Conservation (phyloP, 2,329 filamentous ascomycete species). For the Neonectria coccinea region DNA sequence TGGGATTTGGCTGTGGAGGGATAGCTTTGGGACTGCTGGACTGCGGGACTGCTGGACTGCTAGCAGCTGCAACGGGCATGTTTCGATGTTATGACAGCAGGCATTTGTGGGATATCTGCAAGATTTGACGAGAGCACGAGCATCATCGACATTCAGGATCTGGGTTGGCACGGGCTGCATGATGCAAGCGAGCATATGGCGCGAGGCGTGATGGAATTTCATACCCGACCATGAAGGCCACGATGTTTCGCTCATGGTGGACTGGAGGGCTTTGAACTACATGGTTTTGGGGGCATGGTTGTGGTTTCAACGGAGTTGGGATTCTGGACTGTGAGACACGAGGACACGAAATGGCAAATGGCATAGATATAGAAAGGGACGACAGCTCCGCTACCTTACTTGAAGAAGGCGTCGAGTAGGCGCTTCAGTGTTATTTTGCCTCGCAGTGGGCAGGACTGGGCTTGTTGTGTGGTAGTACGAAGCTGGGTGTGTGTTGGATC, state of each 20-base stretch:
- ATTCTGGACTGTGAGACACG: constrained; percentile 37
- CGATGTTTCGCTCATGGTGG: constrained; percentile 18
- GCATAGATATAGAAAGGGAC: constrained; percentile 43
- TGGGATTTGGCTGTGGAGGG: not conserved
- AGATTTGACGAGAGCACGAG: constrained; percentile 25
- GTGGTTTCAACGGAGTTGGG: constrained; percentile 31
- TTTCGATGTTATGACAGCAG: constrained; percentile 8
- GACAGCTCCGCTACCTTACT: constrained; percentile 7
- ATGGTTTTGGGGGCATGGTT: constrained; percentile 19
- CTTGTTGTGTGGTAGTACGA: not conserved
- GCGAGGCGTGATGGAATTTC: constrained; percentile 29
- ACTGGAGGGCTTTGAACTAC: constrained; percentile 13
- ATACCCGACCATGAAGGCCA: constrained; percentile 19
- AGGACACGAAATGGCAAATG: constrained; percentile 34
- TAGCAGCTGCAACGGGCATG: constrained; percentile 10
- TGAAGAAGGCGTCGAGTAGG: constrained; percentile 9
- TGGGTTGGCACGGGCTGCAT: constrained; percentile 22
- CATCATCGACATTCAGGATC: constrained; percentile 30
- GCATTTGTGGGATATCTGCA: constrained; percentile 33
- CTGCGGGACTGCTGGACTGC: constrained; percentile 21
- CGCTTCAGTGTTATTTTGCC: not conserved
- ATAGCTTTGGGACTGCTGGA: constrained; percentile 23
- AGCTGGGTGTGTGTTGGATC: not conserved
- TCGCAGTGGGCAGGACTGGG: no score
- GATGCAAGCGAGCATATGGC: constrained; percentile 27